Evolutionary conservation across 2,329 filamentous ascomycete species (phyloP), one percentile per base, ranked within the genome.

Genomic region (Arthroderma uncinatum): DNA sequence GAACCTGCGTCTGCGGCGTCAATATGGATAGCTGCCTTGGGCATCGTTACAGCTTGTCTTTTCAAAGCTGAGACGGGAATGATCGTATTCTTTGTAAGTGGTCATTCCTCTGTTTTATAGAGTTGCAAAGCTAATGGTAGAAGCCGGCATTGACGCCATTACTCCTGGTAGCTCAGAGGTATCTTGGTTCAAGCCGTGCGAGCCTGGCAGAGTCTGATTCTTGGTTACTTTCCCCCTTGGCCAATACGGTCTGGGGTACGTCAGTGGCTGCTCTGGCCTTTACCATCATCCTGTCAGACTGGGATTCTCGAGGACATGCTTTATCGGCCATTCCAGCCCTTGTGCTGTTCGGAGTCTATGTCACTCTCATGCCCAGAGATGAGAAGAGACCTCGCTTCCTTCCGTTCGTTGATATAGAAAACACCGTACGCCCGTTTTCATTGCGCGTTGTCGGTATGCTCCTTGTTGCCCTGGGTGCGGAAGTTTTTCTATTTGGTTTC

Each of bases 111-210:
- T 3, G 28, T 30, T 30, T 30, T 16, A 25, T 37, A 3, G 7
- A 21, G 39, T 37, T 12, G 21, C 25, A 21, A 28, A 48, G 21
- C 47, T 56, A 47, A 58, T 21, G 16, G 42, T 6, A 52, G 25
- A 48, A 72, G 67, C 70, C 70, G 12, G 64, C 57, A 19, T 64
- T 71, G 44, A 66, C 63, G 37, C 71, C 70, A 1, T 61, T 72
- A 2, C 62, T 72, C 28, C 50, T 68, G 36, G 30, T 65, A 14
- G 60, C 57, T 5, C 62, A 68, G 12, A 64, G 50, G 36, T 61
- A 64, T 58, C 54, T 65, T 25, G 61, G 58, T 48, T 54, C 40
- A 2, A 55, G 53, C 14, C 25, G n/a, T 19, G 5, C 16, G 14
- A 55, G 39, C 21, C 54, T 58, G 23, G 23, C 28, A 14, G 55